phyloP scores from a whole-genome alignment of 148 eudicot genomes.

The Fallopia convolvulus region DNA sequence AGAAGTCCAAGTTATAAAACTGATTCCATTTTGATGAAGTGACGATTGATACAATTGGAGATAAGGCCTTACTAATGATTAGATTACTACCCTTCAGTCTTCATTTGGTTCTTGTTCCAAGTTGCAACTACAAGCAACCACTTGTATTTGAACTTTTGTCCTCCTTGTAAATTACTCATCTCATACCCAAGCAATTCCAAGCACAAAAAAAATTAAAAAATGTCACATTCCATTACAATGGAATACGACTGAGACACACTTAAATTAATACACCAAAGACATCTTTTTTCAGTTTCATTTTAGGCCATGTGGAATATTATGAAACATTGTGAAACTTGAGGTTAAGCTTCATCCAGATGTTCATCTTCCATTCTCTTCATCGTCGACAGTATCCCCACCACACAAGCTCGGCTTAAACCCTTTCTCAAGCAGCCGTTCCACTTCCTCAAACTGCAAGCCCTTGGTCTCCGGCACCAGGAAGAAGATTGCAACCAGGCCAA shows the following conservation, averaged over 20 bases:
- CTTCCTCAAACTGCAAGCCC: conserved; percentile 67
- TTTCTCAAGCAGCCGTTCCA: conserved; percentile 70
- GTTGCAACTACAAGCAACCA: not conserved
- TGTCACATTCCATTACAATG: not conserved
- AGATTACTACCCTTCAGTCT: not conserved
- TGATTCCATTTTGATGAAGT: too few relatives aligned
- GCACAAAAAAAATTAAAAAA: not conserved
- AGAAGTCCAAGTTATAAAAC: too few relatives aligned
- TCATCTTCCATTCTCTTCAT: not conserved
- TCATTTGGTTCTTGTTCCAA: not conserved
- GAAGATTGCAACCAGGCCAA: conserved; percentile 46
- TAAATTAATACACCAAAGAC: not conserved
- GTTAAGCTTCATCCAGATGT: not conserved
- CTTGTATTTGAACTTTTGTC: not conserved
- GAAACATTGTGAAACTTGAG: not conserved
- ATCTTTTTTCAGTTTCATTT: not conserved
- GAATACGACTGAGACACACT: not conserved
- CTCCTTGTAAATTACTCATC: not conserved
- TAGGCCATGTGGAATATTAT: not conserved
- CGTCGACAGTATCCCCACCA: not conserved
- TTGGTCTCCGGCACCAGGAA: conserved; percentile 77
- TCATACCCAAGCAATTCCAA: not conserved
- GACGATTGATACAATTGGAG: too few relatives aligned
- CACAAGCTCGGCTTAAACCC: conserved; percentile 49
- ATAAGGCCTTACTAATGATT: not conserved